A percentile compares a stretch with the other conserved stretches of the same genome.
Conservation (phyloP, 495 filamentous ascomycete genomes). For the Neurospora hispaniola region DNA sequence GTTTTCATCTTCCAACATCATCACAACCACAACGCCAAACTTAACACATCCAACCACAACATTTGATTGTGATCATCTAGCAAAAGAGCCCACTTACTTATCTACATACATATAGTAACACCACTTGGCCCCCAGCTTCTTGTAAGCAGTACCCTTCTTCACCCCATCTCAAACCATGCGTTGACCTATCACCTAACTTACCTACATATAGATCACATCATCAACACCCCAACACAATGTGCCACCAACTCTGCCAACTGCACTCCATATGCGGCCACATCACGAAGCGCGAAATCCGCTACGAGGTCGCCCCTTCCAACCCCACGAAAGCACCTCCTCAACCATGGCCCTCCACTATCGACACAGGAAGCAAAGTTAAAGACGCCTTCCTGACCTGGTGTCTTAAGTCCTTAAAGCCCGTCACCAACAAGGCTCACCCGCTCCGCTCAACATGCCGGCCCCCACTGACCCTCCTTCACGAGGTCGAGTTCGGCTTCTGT, state of each 20-base stretch:
- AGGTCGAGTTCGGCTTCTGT: not conserved
- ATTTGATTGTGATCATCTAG: not conserved
- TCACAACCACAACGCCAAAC: not conserved
- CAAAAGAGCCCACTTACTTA: accelerated
- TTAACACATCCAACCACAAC: not conserved
- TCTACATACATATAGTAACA: not conserved
- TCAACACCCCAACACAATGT: not conserved
- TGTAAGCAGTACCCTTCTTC: too few relatives aligned
- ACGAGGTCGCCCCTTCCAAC: accelerated
- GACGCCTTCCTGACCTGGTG: not conserved
- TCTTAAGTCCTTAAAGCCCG: not conserved
- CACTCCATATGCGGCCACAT: not conserved
- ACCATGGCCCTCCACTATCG: not conserved
- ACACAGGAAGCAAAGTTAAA: not conserved
- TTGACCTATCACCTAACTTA: not conserved
- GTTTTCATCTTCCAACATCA: not conserved
- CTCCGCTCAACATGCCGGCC: not conserved
- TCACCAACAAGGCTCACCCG: not conserved
- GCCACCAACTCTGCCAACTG: not conserved
- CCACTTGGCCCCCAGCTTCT: accelerated
- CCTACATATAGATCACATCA: accelerated
- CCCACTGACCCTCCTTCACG: not conserved
- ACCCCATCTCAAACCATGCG: too few relatives aligned
- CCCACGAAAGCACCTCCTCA: accelerated
- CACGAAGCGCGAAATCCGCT: not conserved